Conservation (phyloP, 139 green algal genomes). For the Closterium sp. region DNA sequence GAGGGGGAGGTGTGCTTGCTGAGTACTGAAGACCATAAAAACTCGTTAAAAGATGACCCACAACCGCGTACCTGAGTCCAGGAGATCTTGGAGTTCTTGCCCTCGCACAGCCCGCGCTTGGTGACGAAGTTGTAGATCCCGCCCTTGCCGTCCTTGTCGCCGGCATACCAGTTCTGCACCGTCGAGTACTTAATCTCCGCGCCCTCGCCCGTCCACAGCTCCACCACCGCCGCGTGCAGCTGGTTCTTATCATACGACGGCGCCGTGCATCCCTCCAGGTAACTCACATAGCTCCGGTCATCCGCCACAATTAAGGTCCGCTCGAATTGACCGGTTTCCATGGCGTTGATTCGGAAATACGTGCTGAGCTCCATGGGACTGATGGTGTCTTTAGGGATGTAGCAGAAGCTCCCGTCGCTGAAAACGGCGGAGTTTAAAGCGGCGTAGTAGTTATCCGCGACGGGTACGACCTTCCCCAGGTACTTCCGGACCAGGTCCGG, state of each 20-base stretch:
- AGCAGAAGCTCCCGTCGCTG: slow-evolving; percentile 95
- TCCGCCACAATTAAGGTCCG: slow-evolving; percentile 96
- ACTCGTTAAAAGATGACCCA: no score
- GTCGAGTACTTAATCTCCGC: slow-evolving; percentile 99
- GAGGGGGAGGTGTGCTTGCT: no score
- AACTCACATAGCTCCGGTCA: slow-evolving; percentile 90
- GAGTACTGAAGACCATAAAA: no score
- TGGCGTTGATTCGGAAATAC: slow-evolving; percentile 99
- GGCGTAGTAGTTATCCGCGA: slow-evolving; percentile 97
- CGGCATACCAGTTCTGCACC: slow-evolving; percentile 99
- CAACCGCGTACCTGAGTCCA: slow-evolving; percentile 82
- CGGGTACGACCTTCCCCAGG: slow-evolving; percentile 73
- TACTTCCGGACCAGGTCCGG: slow-evolving; percentile 91
- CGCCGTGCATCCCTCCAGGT: slow-evolving; percentile 80
- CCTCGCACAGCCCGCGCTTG: slow-evolving; percentile 93
- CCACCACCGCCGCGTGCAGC: slow-evolving; percentile 97
- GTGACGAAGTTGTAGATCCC: slow-evolving; percentile 99
- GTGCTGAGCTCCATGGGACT: slow-evolving; percentile 98
- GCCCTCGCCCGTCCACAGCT: slow-evolving; percentile 78
- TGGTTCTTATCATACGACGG: slow-evolving; percentile 60
- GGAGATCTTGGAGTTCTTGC: slow-evolving; percentile 91
- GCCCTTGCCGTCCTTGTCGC: slow-evolving; percentile 81
- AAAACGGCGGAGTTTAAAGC: slow-evolving; percentile 98
- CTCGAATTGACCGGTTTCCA: slow-evolving; percentile 97
- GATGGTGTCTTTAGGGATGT: slow-evolving; percentile 93